Evolutionary conservation across 2,329 filamentous ascomycete genomes (phyloP), one percentile per base, ranked within the genome.

Genomic region (Fusarium marasasianum): DNA sequence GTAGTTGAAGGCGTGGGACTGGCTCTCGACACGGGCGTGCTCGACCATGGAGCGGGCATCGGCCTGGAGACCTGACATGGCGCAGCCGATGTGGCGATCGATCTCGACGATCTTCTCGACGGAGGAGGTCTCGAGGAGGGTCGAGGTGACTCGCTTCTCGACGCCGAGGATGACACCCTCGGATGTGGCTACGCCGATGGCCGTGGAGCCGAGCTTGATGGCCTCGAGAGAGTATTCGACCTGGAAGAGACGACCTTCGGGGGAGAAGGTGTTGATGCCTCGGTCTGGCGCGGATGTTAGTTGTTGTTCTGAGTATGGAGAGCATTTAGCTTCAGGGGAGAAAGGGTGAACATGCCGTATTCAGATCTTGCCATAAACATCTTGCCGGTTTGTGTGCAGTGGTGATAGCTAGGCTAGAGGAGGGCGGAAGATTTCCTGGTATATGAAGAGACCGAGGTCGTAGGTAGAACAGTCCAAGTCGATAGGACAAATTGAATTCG

Each of bases 341-440:
- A 61, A 62, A 71, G 73, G 73, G 65, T 76, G 63, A 81, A 83
- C 92, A 88, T 90, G 96, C 96, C 96, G 88, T 99, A 99, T 96
- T 99, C 96, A 83, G 96, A 98, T 88, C 96, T 94, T 90, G 96
- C 95, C 91, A 99, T 98, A 91, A 99, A 99, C 96, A 98, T 98
- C 80, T 87, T 94, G 90, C 82, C 86, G 85, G 78, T 79, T 71
- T 69, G 63, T 78, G 65, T 72, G 65, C 68, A 56, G 63, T 62
- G 62, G 41, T 62, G 58, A 37, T 62, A 67, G 69, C 62, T 71
- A 62, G 51, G 50, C 60, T 66, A 62, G 59, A 63, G 47, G 55
- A 69, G 54, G 51, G 59, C 48, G 62, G 57, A 56, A 44, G 66
- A 38, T 41, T 45, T 69, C 50, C 65, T 66, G 38, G 48, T 38